A percentile compares a stretch with the other conserved stretches of the same genome.
phyloP scores from a whole-genome alignment of 371 early-diverging fungal genomes.

The Nematocida sp. region DNA sequence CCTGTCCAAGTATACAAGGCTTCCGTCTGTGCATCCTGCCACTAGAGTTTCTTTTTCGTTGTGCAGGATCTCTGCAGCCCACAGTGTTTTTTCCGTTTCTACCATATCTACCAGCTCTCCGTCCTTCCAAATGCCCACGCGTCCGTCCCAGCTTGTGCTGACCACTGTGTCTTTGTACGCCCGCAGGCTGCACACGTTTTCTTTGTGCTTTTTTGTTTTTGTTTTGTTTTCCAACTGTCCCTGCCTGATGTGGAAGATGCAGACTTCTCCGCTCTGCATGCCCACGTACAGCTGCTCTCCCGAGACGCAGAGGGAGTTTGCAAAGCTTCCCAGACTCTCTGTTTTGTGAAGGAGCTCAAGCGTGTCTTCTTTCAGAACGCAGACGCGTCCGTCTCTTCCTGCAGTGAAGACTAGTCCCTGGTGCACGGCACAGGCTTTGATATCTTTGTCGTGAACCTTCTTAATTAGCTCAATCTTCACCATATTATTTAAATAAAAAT shows the following conservation, averaged over 20 bases:
- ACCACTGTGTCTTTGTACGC: slow-evolving; percentile 23
- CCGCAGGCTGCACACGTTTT: slow-evolving; percentile 61
- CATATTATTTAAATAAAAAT: slow-evolving; percentile 33
- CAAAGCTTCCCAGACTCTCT: slow-evolving; percentile 15
- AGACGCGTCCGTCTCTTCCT: slow-evolving; percentile 45
- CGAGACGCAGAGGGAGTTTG: slow-evolving; percentile 46
- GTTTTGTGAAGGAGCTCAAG: background rate
- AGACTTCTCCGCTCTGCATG: slow-evolving; percentile 51
- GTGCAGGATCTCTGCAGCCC: slow-evolving; percentile 52
- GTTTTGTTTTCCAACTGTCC: background rate
- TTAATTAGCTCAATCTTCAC: slow-evolving; percentile 27
- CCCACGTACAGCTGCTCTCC: slow-evolving; percentile 40
- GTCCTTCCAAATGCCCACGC: slow-evolving; percentile 38
- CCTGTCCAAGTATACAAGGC: slow-evolving; percentile 48
- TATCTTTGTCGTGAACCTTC: slow-evolving; percentile 43
- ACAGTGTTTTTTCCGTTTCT: slow-evolving; percentile 55
- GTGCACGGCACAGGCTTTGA: slow-evolving; percentile 44
- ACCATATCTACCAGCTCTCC: background rate
- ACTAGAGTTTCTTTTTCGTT: slow-evolving; percentile 42
- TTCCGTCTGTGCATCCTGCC: slow-evolving; percentile 60
- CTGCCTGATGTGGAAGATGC: background rate
- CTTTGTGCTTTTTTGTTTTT: slow-evolving; percentile 35
- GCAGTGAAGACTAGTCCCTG: slow-evolving; percentile 18
- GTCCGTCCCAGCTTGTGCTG: slow-evolving; percentile 61
- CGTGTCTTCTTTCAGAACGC: background rate